phyloP scores from a whole-genome alignment of 495 filamentous ascomycete genomes.

The Lepraria neglecta region DNA sequence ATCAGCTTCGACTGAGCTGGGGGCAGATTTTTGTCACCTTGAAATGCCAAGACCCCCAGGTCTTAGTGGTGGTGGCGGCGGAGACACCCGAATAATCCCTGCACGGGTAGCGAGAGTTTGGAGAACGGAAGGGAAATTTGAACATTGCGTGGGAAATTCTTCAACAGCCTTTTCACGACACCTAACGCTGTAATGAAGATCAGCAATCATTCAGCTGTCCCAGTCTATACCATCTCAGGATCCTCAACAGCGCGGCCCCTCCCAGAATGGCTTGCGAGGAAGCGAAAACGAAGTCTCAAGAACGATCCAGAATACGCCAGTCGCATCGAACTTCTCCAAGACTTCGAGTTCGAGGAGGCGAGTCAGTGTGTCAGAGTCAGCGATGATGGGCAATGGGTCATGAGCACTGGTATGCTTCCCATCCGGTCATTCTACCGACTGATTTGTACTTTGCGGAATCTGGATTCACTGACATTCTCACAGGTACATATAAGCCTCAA shows the following conservation, averaged over 20 bases:
- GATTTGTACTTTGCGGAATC: not conserved
- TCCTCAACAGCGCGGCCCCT: slow-evolving; percentile 83
- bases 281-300: slow-evolving; percentile 88
- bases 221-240: slow-evolving; percentile 94
- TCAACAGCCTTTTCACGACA: no score
- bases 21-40: no score
- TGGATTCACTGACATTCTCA: not conserved
- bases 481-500: slow-evolving; percentile 88
- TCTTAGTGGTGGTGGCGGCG: no score
- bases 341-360: slow-evolving; percentile 99
- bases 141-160: no score
- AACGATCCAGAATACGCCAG: slow-evolving; percentile 88
- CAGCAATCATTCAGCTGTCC: slow-evolving; percentile 77
- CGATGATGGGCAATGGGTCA: slow-evolving; percentile 96
- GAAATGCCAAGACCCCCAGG: no score
- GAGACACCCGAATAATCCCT: no score
- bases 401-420: slow-evolving; percentile 73
- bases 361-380: slow-evolving; percentile 84
- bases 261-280: slow-evolving; percentile 89
- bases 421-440: no score
- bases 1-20: no score
- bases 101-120: no score
- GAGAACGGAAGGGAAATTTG: no score
- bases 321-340: slow-evolving; percentile 89
- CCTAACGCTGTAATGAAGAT: slow-evolving; percentile 61